Base-by-base conservation (phyloP, 192 early-diverging fungal genomes). In the Backusella parvicylindrica region DNA sequence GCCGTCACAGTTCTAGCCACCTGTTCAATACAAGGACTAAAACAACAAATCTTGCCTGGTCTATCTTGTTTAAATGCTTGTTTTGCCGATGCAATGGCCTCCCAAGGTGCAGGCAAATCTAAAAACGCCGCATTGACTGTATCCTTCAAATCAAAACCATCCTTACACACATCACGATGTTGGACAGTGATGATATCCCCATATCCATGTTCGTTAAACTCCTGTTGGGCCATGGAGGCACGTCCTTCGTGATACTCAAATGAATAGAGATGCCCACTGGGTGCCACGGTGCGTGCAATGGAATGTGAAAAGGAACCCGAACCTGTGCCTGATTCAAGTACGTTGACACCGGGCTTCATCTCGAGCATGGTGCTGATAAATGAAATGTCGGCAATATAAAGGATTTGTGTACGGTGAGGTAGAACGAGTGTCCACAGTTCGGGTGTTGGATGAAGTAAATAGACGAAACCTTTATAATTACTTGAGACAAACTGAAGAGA, bases 271-370 rank as follows among this genome's bases (percentile, higher is more conserved):
- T 93, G 92, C 8, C 97, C 97, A 0, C 84, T 87, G 2, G 96
- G 96, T 4, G 92, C 94, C 50, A 98, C 86, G 0, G 94, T 95
- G 16, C 96, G 88, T 0, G 92, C 94, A 64, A 98, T 90, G 11
- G 95, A 95, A 78, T 99, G 97, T 16, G 97, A 97, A 72, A 99
- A 98, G 11, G 97, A 99, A n/a, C 96, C 97, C 40, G 91, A 93
- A 26, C 97, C 97, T 6, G 97, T 99, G 35, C 93, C 91, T 6
- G 92, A 91, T 82, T 99, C 97, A 64, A 98, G 89, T 74, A 98
- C 90, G 12, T 89, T 80, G 67, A 87, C 88, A 18, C 97, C 96
- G 5, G 96, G 96, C 70, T 85, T 89, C 72, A 98, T 82, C 64
- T 97, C 93, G 67, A 99, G 88, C 68, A 89, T 87, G 36, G 87